phyloP scores from a whole-genome alignment of 1,139 yeast species.

The Eremothecium coryli region DNA sequence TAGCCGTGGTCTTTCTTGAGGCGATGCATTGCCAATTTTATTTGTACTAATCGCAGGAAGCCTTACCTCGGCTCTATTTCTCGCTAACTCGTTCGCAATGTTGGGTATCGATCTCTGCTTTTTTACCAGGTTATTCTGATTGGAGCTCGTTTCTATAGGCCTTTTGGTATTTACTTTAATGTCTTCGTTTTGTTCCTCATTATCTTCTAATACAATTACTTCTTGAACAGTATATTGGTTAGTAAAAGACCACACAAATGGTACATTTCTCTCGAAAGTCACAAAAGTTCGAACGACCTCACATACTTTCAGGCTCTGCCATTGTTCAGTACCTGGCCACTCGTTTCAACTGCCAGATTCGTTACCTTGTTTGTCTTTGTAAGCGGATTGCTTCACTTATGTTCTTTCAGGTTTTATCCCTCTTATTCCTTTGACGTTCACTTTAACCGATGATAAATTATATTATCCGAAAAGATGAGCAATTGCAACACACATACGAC shows the following conservation, averaged over 20 bases:
- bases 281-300: too few relatives aligned
- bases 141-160: background rate
- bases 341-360: too few relatives aligned
- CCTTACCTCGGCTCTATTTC: slow-evolving; percentile 22
- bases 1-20: slow-evolving; percentile 1
- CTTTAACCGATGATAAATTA: background rate
- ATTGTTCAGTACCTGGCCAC: too few relatives aligned
- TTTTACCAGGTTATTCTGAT: slow-evolving; percentile 1
- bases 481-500: too few relatives aligned
- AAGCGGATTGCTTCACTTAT: too few relatives aligned
- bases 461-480: background rate
- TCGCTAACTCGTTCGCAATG: slow-evolving; percentile 29
- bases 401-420: too few relatives aligned
- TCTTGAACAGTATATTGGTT: too few relatives aligned
- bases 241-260: too few relatives aligned
- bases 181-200: background rate
- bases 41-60: slow-evolving; percentile 6
- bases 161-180: background rate
- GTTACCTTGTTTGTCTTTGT: too few relatives aligned
- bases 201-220: slow-evolving; percentile 1
- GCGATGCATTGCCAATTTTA: slow-evolving; percentile 9
- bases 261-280: too few relatives aligned
- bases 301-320: too few relatives aligned
- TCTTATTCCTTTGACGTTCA: background rate
- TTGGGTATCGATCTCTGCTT: slow-evolving; percentile 19